Conservation (phyloP, 2,329 filamentous ascomycete species). For the Monosporascus sp. region DNA sequence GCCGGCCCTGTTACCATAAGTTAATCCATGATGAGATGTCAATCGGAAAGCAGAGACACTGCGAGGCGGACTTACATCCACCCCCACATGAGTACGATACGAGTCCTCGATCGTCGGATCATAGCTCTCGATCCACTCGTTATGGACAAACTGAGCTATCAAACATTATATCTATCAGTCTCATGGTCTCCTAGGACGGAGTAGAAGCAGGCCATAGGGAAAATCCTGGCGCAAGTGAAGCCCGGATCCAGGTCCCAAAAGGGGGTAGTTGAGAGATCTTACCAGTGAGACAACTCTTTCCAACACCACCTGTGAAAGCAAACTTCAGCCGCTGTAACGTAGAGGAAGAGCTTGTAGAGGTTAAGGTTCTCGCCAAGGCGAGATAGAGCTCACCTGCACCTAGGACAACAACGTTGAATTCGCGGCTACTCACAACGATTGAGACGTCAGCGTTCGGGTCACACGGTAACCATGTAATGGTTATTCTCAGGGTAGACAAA, state of each 20-base stretch:
- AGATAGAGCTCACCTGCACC: constrained; percentile 59
- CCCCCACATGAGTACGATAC: constrained; percentile 68
- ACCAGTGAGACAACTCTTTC: constrained; percentile 91
- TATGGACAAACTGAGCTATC: constrained; percentile 84
- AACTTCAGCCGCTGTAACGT: constrained; percentile 14
- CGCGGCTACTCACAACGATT: constrained; percentile 47
- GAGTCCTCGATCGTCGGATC: constrained; percentile 76
- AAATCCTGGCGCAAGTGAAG: background rate
- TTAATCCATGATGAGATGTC: constrained; percentile 22
- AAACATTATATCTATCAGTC: constrained; percentile 14
- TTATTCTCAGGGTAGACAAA: constrained; percentile 18
- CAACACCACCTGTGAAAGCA: constrained; percentile 65
- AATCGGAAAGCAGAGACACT: constrained; percentile 6
- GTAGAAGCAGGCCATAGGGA: background rate
- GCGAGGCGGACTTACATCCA: constrained; percentile 63
- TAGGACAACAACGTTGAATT: constrained; percentile 78
- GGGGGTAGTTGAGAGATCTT: constrained; percentile 26
- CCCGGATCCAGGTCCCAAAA: constrained; percentile 6
- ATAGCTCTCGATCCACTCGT: constrained; percentile 89
- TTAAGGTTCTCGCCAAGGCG: background rate
- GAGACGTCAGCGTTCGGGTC: constrained; percentile 17
- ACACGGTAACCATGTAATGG: constrained; percentile 2
- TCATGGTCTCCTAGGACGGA: background rate
- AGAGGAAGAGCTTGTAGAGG: constrained; percentile 2
- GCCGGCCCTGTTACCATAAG: constrained; percentile 58